A percentile compares a stretch with the other conserved stretches of the same genome.
Evolutionary conservation across 2,329 filamentous ascomycete genomes (phyloP).

Genomic region (Ophiostoma australiae): DNA sequence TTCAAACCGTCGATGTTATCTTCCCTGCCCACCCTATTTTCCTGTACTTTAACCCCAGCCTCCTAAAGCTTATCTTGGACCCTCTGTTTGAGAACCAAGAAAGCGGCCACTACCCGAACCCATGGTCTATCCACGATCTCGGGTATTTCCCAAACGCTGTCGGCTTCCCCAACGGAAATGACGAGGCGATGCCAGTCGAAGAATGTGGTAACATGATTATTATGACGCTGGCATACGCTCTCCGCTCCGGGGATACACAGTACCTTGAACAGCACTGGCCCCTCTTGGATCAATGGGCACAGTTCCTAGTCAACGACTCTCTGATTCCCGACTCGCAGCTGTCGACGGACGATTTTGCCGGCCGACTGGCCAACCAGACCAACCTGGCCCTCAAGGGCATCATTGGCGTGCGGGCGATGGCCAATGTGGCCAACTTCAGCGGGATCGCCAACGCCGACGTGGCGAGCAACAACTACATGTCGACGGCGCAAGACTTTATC

Average conservation of each 20-base stretch:
- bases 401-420: constrained; percentile 73
- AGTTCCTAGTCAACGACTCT: constrained; percentile 65
- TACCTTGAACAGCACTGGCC: constrained; percentile 60
- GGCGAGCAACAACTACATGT: constrained; percentile 14
- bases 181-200: constrained; percentile 70
- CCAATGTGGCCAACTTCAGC: constrained; percentile 58
- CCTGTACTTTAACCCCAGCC: constrained; percentile 72
- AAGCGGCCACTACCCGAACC: constrained; percentile 74
- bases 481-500: constrained; percentile 52
- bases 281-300: constrained; percentile 67
- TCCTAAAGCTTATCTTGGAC: constrained; percentile 71
- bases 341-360: constrained; percentile 69
- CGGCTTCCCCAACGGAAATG: constrained; percentile 61
- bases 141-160: constrained; percentile 69
- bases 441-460: constrained; percentile 45
- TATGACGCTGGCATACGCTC: constrained; percentile 56
- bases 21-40: constrained; percentile 81
- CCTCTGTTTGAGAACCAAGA: constrained; percentile 74
- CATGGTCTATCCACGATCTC: constrained; percentile 71
- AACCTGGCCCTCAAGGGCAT: constrained; percentile 75
- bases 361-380: constrained; percentile 64
- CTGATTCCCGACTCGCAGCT: constrained; percentile 67
- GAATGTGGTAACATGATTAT: constrained; percentile 71
- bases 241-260: constrained; percentile 41
- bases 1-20: constrained; percentile 82